phyloP scores from a whole-genome alignment of 1,139 yeast species.

The Magnusiomyces suaveolens region DNA sequence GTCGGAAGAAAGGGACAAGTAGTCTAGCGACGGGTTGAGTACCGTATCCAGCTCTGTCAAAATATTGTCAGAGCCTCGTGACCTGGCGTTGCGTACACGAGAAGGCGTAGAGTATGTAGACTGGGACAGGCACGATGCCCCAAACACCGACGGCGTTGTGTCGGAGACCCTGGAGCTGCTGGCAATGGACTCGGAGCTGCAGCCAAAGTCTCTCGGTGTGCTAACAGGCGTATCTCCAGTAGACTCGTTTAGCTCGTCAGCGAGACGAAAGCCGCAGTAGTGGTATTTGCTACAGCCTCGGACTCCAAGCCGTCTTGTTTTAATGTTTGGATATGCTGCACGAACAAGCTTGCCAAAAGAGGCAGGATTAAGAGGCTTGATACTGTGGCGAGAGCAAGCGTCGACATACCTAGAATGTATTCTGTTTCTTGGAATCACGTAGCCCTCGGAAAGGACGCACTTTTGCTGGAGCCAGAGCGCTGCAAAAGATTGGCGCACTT shows the following conservation, averaged over 20 bases:
- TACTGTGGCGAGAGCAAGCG: conserved; percentile 54
- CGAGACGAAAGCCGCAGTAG: conserved; percentile 70
- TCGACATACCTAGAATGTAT: conserved; percentile 74
- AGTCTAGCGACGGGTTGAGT: neutral
- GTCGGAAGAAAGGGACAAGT: neutral
- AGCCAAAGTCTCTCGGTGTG: conserved; percentile 22
- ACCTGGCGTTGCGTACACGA: conserved; percentile 4
- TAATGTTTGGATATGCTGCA: conserved; percentile 60
- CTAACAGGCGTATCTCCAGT: conserved; percentile 27
- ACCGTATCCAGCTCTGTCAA: conserved; percentile 6
- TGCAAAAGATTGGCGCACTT: conserved; percentile 69
- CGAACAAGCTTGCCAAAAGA: conserved; percentile 78
- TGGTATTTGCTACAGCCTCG: conserved; percentile 87
- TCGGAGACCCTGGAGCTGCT: neutral
- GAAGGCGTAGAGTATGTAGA: conserved; percentile 12
- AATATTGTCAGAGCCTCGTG: conserved; percentile 4
- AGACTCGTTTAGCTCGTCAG: conserved; percentile 38
- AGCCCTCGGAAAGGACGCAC: conserved; percentile 54
- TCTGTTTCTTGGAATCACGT: conserved; percentile 76
- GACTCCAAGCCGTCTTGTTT: conserved; percentile 78
- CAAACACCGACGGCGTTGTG: neutral
- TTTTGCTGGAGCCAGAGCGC: conserved; percentile 68
- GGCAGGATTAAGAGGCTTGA: conserved; percentile 76
- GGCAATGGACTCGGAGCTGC: conserved; percentile 11
- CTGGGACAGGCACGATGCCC: neutral